phyloP scores from a whole-genome alignment of 192 early-diverging fungal genomes.

The Piromyces sp. region DNA sequence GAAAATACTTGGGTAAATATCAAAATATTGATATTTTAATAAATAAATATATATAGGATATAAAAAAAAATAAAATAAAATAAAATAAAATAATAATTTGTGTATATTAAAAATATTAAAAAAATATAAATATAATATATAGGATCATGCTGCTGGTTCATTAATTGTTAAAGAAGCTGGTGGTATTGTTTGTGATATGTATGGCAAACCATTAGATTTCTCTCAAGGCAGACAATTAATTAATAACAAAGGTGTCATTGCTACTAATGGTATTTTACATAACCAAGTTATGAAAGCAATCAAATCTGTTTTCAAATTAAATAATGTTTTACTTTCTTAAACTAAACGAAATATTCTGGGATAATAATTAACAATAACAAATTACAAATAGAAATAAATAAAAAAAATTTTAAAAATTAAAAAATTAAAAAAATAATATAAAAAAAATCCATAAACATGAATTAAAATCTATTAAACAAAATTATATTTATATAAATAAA shows the following conservation, averaged over 20 bases:
- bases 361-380: no score
- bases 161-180: slow-evolving; percentile 85
- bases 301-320: slow-evolving; percentile 20
- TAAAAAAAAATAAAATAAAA: no score
- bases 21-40: no score
- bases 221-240: slow-evolving; percentile 65
- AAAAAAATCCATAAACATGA: no score
- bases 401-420: no score
- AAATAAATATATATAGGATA: no score
- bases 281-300: slow-evolving; percentile 62
- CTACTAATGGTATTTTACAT: slow-evolving; percentile 50
- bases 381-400: no score
- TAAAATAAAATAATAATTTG: no score
- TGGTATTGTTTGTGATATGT: slow-evolving; percentile 65
- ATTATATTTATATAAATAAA: no score
- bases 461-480: no score
- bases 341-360: no score
- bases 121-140: slow-evolving; percentile 6
- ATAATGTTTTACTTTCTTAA: not conserved
- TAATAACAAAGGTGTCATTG: slow-evolving; percentile 73
- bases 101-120: not conserved
- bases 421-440: no score
- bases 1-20: slow-evolving; percentile 90
- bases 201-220: slow-evolving; percentile 76
- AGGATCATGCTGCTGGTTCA: slow-evolving; percentile 88